phyloP scores from a whole-genome alignment of 2,329 filamentous ascomycete species.

The Orbilia ellipsospora region DNA sequence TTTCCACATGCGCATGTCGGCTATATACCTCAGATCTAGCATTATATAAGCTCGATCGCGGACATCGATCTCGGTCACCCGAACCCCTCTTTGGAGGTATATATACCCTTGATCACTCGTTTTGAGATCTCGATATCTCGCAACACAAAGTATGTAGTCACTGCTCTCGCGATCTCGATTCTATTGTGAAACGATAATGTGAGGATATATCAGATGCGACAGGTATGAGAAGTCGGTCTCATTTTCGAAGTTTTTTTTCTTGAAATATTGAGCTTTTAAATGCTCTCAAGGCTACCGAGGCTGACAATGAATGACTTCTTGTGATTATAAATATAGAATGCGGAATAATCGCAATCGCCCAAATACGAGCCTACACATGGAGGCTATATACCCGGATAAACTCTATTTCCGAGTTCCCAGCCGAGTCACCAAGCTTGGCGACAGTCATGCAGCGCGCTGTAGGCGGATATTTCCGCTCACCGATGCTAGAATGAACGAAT shows the following conservation, averaged over 20 bases:
- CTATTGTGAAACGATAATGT: too few species aligned
- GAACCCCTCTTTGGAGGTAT: conserved; percentile 18
- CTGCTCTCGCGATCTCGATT: too few species aligned
- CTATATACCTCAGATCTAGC: conserved; percentile 26
- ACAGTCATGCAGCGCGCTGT: neutral
- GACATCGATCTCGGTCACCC: conserved; percentile 6
- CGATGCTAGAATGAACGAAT: conserved; percentile 6
- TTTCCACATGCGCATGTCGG: conserved; percentile 1
- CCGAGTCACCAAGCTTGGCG: conserved; percentile 9
- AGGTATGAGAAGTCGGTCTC: too few species aligned
- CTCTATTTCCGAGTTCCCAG: conserved; percentile 12
- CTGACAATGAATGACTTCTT: neutral
- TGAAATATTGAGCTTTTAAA: too few species aligned
- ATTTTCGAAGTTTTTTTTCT: too few species aligned
- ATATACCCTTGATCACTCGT: conserved; percentile 3
- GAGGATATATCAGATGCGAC: too few species aligned
- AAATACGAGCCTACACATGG: neutral
- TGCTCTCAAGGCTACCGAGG: too few species aligned
- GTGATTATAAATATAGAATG: conserved; percentile 11
- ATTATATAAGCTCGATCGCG: conserved; percentile 1
- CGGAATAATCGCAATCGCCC: neutral
- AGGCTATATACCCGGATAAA: conserved; percentile 33
- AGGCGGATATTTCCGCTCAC: neutral
- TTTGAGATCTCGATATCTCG: too few species aligned
- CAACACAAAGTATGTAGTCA: too few species aligned